Evolutionary conservation across 768 basidiomycete species (phyloP).

Genomic region (Filobasidium floriforme): DNA sequence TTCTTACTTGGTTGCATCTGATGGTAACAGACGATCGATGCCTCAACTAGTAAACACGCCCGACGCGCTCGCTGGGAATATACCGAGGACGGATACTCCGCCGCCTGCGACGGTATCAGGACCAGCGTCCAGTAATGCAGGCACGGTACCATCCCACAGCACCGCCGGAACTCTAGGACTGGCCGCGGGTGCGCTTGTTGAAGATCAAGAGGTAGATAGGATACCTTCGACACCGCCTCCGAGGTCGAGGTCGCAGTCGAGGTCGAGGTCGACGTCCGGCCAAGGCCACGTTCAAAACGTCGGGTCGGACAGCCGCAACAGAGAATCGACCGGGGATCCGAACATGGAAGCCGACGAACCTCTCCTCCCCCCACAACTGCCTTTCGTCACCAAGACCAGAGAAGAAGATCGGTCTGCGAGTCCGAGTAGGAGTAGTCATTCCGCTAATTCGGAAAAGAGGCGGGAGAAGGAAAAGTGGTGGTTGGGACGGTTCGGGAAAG

Average conservation of each 20-base stretch:
- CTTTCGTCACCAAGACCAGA: background rate
- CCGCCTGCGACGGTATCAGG: background rate
- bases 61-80: background rate
- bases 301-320: too few relatives aligned
- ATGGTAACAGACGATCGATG: slow-evolving; percentile 1
- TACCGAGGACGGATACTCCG: slow-evolving; percentile 3
- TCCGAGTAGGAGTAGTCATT: too few relatives aligned
- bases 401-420: background rate
- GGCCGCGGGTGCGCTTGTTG: too few relatives aligned
- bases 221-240: too few relatives aligned
- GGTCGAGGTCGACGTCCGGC: too few relatives aligned
- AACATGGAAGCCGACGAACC: background rate
- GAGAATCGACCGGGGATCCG: too few relatives aligned
- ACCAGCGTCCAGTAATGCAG: too few relatives aligned
- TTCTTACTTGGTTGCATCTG: too few relatives aligned
- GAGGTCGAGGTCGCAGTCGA: too few relatives aligned
- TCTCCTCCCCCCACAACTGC: background rate
- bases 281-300: too few relatives aligned
- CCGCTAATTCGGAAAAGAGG: slow-evolving; percentile 3
- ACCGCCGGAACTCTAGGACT: background rate
- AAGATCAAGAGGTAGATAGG: too few relatives aligned
- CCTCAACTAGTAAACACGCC: background rate
- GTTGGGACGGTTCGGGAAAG: slow-evolving; percentile 1
- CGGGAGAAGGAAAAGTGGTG: slow-evolving; percentile 9
- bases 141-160: too few relatives aligned